phyloP scores from a whole-genome alignment of 78 protist genomes.

The Corallochytrium limacisporum region DNA sequence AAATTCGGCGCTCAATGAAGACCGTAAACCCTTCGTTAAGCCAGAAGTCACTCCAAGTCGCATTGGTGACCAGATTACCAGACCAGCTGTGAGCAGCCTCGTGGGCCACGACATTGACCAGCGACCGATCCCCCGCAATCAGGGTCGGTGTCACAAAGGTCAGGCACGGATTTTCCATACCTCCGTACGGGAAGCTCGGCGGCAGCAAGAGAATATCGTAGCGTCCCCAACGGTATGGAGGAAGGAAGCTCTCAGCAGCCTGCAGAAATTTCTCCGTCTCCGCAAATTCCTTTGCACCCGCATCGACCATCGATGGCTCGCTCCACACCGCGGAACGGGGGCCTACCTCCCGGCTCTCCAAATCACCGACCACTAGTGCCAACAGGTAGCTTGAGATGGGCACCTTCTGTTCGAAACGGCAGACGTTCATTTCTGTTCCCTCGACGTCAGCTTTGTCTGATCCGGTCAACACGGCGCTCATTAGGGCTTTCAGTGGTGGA shows the following conservation, averaged over 20 bases:
- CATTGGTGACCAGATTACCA: conserved; percentile 60
- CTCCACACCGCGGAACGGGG: conserved; percentile 54
- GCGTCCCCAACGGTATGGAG: conserved; percentile 62
- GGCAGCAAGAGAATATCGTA: conserved; percentile 67
- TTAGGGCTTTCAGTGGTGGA: conserved; percentile 42
- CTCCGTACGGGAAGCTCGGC: conserved; percentile 68
- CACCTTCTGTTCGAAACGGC: conserved; percentile 30
- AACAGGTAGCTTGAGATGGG: conserved; percentile 55
- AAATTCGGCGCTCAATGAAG: conserved; percentile 50
- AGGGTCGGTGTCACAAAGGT: conserved; percentile 69
- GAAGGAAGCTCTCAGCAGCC: conserved; percentile 10
- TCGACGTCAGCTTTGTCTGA: background rate
- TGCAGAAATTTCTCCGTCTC: conserved; percentile 50
- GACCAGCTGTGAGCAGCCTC: conserved; percentile 48
- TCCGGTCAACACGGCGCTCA: conserved; percentile 49
- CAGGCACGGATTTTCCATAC: conserved; percentile 63
- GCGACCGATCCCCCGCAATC: conserved; percentile 59
- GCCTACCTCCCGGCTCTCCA: conserved; percentile 42
- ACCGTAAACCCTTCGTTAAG: conserved; percentile 49
- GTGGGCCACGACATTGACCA: conserved; percentile 65
- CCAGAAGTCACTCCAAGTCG: conserved; percentile 38
- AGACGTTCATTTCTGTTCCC: conserved; percentile 2
- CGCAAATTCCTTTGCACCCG: conserved; percentile 55
- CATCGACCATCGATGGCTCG: conserved; percentile 48
- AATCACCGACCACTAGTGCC: conserved; percentile 47